Percentiles rank a stretch among this genome's conserved stretches.
phyloP scores from a whole-genome alignment of 371 early-diverging fungal species.

The Mucor ambiguus region DNA sequence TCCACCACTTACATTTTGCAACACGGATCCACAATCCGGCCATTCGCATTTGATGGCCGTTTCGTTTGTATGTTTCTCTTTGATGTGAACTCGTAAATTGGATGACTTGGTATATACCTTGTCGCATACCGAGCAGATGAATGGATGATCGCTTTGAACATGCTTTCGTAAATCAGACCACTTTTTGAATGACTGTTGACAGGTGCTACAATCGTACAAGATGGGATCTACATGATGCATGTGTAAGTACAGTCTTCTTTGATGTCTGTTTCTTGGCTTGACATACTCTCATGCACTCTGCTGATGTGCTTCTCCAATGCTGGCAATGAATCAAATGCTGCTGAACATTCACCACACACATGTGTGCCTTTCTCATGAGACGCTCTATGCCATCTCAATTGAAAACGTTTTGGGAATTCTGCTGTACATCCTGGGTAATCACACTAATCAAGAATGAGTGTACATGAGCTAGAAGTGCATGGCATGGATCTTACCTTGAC shows the following conservation, averaged over 20 bases:
- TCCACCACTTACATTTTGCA: constrained; percentile 33
- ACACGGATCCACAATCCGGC: constrained; percentile 48
- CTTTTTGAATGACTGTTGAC: constrained; percentile 50
- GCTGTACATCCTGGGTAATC: constrained; percentile 54
- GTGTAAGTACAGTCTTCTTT: neutral
- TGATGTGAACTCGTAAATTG: constrained; percentile 45
- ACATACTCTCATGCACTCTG: constrained; percentile 54
- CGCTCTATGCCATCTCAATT: constrained; percentile 57
- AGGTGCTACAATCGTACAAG: constrained; percentile 62
- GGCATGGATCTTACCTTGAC: neutral
- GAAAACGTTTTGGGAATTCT: constrained; percentile 57
- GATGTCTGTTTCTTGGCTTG: neutral
- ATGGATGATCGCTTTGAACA: constrained; percentile 49
- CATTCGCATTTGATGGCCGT: constrained; percentile 39
- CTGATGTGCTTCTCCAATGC: constrained; percentile 58
- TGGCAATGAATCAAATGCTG: constrained; percentile 52
- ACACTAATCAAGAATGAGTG: constrained; percentile 32
- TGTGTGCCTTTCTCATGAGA: constrained; percentile 39
- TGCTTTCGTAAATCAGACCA: constrained; percentile 69
- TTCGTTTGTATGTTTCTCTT: constrained; percentile 36
- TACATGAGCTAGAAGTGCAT: neutral
- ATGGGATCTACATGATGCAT: constrained; percentile 30
- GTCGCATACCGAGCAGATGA: constrained; percentile 54
- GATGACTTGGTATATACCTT: constrained; percentile 42
- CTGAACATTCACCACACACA: constrained; percentile 43